These are phyloP conservation scores for Eimeria tenella DNA, from an alignment of 169 alveolate species.

Conservation along the genomic window DNA sequence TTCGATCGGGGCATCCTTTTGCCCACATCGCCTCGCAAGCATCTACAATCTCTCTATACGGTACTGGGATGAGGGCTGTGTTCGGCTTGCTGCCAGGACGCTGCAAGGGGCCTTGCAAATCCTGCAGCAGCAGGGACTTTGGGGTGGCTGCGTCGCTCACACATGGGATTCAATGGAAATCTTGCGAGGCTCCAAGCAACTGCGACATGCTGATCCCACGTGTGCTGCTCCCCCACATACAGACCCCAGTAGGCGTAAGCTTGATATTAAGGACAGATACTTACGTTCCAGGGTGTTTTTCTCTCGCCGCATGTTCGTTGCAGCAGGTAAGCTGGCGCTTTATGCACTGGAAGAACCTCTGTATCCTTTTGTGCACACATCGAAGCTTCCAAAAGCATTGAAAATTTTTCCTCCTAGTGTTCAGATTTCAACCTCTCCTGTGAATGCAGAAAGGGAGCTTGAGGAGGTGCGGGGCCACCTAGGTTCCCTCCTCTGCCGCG, in stretches of 20 bases:
- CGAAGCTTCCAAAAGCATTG: neutral
- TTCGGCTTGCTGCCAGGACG: slow-evolving; percentile 24
- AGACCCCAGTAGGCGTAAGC: slow-evolving; percentile 16
- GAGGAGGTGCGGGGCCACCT: slow-evolving; percentile 65
- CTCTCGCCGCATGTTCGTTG: slow-evolving; percentile 67
- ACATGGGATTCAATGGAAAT: slow-evolving; percentile 46
- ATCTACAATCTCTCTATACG: slow-evolving; percentile 63
- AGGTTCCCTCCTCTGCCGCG: slow-evolving; percentile 48
- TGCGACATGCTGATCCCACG: neutral
- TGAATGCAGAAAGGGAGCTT: slow-evolving; percentile 34
- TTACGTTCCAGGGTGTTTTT: slow-evolving; percentile 41
- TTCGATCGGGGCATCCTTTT: neutral
- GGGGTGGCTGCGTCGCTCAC: slow-evolving; percentile 53
- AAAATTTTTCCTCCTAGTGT: neutral
- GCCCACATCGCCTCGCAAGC: slow-evolving; percentile 60
- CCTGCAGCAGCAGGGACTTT: slow-evolving; percentile 44
- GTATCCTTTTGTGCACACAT: neutral
- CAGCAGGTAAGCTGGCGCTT: slow-evolving; percentile 37
- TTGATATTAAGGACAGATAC: slow-evolving; percentile 38
- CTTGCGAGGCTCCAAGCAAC: slow-evolving; percentile 46
- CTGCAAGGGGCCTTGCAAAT: slow-evolving; percentile 20
- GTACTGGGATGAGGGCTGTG: slow-evolving; percentile 65
- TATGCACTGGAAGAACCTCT: too few species aligned
- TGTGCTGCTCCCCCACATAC: slow-evolving; percentile 42
- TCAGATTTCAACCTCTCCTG: neutral